These are phyloP conservation scores for Phialophora expanda DNA, from an alignment of 2,329 filamentous ascomycete genomes.

Conservation along the genomic window DNA sequence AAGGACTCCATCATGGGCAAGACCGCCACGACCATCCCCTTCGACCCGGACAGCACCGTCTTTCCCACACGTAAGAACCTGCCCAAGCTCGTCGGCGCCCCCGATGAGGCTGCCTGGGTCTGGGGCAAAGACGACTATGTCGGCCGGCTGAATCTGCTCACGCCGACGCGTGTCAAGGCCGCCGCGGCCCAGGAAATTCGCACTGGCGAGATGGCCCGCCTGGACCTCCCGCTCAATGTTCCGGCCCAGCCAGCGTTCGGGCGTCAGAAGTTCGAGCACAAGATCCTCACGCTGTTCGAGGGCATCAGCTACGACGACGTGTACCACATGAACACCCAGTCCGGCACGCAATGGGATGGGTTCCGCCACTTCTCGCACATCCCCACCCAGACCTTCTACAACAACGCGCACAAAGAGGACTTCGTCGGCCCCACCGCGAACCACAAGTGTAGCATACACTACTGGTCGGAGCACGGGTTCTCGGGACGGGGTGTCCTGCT, in stretches of 20 bases:
- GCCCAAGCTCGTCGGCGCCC: slow-evolving; percentile 58
- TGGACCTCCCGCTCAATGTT: slow-evolving; percentile 61
- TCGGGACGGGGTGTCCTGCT: slow-evolving; percentile 51
- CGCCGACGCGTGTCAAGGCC: slow-evolving; percentile 59
- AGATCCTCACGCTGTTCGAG: slow-evolving; percentile 54
- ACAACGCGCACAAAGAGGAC: slow-evolving; percentile 47
- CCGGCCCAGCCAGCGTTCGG: slow-evolving; percentile 60
- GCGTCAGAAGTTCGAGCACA: slow-evolving; percentile 60
- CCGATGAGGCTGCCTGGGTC: slow-evolving; percentile 63
- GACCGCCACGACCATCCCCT: slow-evolving; percentile 56
- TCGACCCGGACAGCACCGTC: slow-evolving; percentile 58
- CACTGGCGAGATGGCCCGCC: slow-evolving; percentile 61
- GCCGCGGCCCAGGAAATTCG: slow-evolving; percentile 58
- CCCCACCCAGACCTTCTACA: slow-evolving; percentile 48
- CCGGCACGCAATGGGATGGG: slow-evolving; percentile 58
- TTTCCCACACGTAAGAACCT: slow-evolving; percentile 62
- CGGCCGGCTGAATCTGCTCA: slow-evolving; percentile 62
- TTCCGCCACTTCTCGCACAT: slow-evolving; percentile 55
- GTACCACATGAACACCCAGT: slow-evolving; percentile 56
- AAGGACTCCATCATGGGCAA: slow-evolving; percentile 54
- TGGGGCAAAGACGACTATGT: slow-evolving; percentile 60
- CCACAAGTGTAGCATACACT: slow-evolving; percentile 50
- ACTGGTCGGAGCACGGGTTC: slow-evolving; percentile 51
- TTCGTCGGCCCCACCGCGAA: slow-evolving; percentile 45
- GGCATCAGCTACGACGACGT: slow-evolving; percentile 52